phyloP scores from a whole-genome alignment of 805 yeast genomes.

The Hanseniaspora hatyaiensis region DNA sequence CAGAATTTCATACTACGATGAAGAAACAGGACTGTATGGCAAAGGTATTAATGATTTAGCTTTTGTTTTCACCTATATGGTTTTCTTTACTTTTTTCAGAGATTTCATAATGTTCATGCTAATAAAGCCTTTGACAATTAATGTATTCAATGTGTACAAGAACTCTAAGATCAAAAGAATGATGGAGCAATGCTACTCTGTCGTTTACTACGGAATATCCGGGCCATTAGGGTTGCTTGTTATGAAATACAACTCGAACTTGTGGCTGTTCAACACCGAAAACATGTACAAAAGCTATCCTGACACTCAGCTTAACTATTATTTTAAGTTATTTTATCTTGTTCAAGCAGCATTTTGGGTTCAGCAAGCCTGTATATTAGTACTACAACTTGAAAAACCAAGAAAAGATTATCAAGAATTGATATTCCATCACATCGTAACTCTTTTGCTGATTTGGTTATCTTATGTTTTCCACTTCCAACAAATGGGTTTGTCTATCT shows the following conservation, averaged over 20 bases:
- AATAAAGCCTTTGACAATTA: constrained; percentile 63
- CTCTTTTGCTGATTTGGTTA: constrained; percentile 72
- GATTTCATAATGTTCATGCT: constrained; percentile 81
- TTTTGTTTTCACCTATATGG: constrained; percentile 68
- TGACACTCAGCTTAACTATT: constrained; percentile 57
- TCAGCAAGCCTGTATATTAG: constrained; percentile 78
- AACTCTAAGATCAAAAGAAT: constrained; percentile 58
- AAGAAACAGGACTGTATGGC: constrained; percentile 56
- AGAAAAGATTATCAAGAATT: constrained; percentile 87
- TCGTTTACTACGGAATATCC: constrained; percentile 64
- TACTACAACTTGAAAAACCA: constrained; percentile 82
- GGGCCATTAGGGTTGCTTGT: constrained; percentile 85
- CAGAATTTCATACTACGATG: constrained; percentile 50
- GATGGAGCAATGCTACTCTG: constrained; percentile 83
- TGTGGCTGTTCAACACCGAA: constrained; percentile 82
- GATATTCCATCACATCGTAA: constrained; percentile 84
- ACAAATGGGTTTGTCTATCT: constrained; percentile 85
- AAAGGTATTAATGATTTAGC: constrained; percentile 77
- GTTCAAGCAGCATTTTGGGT: constrained; percentile 96
- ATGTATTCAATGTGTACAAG: constrained; percentile 31
- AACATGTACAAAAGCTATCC: constrained; percentile 76
- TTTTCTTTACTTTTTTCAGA: constrained; percentile 79
- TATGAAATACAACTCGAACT: constrained; percentile 59
- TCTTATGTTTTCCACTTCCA: constrained; percentile 93
- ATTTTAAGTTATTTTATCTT: constrained; percentile 71